Percentiles rank a stretch among this genome's conserved stretches.
Conservation (phyloP, 2,329 filamentous ascomycete genomes). For the Aspergillus pseudonomiae region DNA sequence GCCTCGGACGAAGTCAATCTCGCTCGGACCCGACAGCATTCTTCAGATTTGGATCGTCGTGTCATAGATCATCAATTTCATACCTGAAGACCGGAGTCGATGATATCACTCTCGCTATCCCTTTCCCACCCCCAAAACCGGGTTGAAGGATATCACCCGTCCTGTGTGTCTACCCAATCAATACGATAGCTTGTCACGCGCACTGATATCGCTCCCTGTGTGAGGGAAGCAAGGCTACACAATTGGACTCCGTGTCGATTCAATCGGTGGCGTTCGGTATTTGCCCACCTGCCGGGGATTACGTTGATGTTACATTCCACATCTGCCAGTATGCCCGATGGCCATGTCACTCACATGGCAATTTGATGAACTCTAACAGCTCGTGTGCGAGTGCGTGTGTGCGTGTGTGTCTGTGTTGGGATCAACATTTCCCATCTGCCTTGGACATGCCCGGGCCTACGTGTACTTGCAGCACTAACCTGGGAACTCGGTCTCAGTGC, state of each 20-base stretch:
- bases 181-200: conserved; percentile 4
- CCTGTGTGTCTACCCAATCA: conserved; percentile 9
- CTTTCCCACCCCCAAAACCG: background rate
- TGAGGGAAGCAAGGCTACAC: conserved; percentile 2
- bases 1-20: conserved; percentile 5
- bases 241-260: background rate
- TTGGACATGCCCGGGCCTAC: conserved; percentile 5
- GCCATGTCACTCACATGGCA: conserved; percentile 13
- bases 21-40: background rate
- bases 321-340: background rate
- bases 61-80: background rate
- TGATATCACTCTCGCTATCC: conserved; percentile 2
- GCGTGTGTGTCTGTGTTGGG: background rate
- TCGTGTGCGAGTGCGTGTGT: background rate
- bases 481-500: background rate
- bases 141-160: background rate
- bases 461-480: background rate
- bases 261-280: conserved; percentile 2
- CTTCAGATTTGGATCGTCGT: conserved; percentile 1
- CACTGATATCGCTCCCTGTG: conserved; percentile 2
- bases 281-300: conserved; percentile 6
- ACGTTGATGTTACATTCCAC: conserved; percentile 9
- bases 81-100: background rate
- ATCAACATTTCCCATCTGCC: conserved; percentile 4
- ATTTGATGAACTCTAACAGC: background rate